phyloP scores from a whole-genome alignment of 768 basidiomycete genomes.

The Mycena maculata region DNA sequence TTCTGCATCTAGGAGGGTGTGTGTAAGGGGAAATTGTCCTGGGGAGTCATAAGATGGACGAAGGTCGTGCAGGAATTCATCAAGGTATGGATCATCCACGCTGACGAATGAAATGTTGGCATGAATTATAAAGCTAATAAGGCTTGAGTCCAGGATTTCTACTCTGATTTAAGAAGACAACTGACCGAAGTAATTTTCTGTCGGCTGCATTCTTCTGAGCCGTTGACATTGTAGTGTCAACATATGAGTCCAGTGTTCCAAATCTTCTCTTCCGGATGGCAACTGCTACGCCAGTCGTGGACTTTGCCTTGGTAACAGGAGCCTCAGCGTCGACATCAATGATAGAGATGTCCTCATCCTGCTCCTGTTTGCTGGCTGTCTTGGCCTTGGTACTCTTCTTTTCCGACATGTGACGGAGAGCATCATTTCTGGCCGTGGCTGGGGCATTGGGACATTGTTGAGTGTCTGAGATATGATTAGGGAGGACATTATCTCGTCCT shows the following conservation, averaged over 20 bases:
- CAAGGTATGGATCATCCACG: conserved; percentile 37
- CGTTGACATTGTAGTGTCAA: not conserved
- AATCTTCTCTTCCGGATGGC: not conserved
- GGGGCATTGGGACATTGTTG: conserved; percentile 1
- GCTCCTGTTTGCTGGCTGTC: not conserved
- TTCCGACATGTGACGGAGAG: not conserved
- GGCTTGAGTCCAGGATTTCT: not conserved
- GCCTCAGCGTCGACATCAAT: not conserved
- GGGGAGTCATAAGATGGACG: conserved; percentile 41
- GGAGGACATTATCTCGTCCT: not conserved
- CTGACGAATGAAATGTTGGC: conserved; percentile 39
- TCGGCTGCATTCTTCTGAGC: conserved; percentile 7
- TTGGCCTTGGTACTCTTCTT: not conserved
- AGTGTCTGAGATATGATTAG: not conserved
- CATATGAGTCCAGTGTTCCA: not conserved
- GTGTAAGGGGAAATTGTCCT: conserved; percentile 39
- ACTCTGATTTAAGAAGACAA: not conserved
- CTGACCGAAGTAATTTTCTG: conserved; percentile 17
- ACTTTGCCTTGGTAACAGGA: not conserved
- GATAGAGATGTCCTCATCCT: not conserved
- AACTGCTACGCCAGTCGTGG: not conserved
- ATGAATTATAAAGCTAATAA: conserved; percentile 37
- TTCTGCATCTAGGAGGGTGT: conserved; percentile 39
- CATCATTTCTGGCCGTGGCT: not conserved
- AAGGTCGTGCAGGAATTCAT: conserved; percentile 37